Evolutionary conservation across 2,329 filamentous ascomycete species (phyloP).

Genomic region (Mollisiaceae sp.): DNA sequence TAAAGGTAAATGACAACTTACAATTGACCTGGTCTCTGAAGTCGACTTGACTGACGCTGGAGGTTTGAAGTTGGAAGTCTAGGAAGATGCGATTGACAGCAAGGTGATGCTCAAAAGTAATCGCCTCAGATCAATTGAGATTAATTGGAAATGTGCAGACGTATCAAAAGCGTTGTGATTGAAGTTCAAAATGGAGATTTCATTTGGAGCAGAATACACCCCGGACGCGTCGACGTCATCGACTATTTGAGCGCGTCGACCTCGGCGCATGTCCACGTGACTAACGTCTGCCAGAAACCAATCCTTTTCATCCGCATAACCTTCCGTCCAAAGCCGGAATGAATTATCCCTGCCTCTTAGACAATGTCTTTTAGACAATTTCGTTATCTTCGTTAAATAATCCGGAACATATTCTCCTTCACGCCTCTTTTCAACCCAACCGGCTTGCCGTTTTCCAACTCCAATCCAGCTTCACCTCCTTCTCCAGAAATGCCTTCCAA

Average conservation of each 20-base stretch:
- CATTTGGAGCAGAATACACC: background rate
- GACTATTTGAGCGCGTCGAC: background rate
- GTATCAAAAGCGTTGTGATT: background rate
- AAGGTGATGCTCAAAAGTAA: background rate
- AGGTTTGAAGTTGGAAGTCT: background rate
- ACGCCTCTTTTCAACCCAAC: conserved; percentile 76
- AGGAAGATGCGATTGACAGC: background rate
- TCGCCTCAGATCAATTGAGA: background rate
- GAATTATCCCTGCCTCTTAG: background rate
- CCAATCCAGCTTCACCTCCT: conserved; percentile 72
- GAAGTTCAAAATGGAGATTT: background rate
- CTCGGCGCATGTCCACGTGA: background rate
- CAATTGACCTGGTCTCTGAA: background rate
- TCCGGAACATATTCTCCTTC: conserved; percentile 77
- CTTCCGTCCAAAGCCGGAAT: background rate
- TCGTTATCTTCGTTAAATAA: conserved; percentile 53
- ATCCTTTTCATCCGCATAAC: background rate
- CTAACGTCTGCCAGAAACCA: background rate
- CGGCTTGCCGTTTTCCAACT: conserved; percentile 76
- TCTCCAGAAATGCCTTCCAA: conserved; percentile 72
- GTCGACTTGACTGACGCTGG: background rate
- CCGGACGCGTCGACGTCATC: conserved; percentile 11
- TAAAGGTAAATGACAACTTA: background rate
- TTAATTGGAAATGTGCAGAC: background rate
- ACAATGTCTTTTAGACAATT: background rate